Evolutionary conservation across 345 rosid genomes (phyloP).

Genomic region (Ceriops decandra): DNA sequence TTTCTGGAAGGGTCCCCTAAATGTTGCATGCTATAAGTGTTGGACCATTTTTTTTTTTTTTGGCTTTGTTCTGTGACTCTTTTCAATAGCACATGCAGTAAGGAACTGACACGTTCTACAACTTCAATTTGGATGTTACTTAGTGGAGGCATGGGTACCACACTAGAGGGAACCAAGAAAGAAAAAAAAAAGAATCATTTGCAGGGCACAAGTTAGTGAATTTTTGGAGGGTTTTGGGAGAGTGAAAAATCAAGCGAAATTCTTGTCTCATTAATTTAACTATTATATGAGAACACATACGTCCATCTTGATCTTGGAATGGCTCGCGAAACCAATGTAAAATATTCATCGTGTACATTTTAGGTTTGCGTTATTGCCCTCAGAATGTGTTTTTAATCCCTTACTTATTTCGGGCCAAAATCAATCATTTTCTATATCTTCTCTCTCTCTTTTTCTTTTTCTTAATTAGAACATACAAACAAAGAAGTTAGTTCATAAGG

Average conservation of each 20-base stretch:
- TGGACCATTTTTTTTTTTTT: conserved; percentile 24
- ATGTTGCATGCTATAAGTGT: conserved; percentile 9
- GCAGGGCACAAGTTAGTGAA: neutral
- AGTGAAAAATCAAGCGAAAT: neutral
- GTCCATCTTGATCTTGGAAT: conserved; percentile 15
- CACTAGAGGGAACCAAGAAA: conserved; percentile 19
- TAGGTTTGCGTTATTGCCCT: conserved; percentile 1
- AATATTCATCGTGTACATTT: neutral
- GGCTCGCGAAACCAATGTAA: neutral
- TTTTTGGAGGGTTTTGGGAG: neutral
- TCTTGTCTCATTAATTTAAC: neutral
- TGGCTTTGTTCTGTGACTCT: neutral
- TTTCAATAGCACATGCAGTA: conserved; percentile 17
- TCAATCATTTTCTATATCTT: conserved; percentile 10
- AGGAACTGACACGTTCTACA: conserved; percentile 19
- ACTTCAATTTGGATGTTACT: conserved; percentile 11
- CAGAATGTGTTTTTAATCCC: neutral
- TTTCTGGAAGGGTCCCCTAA: conserved; percentile 22
- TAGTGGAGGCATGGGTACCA: conserved; percentile 29
- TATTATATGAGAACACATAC: neutral
- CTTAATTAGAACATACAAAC: neutral
- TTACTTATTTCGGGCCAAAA: neutral
- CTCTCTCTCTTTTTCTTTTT: neutral
- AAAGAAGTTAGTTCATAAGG: conserved; percentile 11
- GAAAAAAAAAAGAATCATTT: neutral